phyloP scores from a whole-genome alignment of 2,329 filamentous ascomycete species.

The Fusarium sp. region DNA sequence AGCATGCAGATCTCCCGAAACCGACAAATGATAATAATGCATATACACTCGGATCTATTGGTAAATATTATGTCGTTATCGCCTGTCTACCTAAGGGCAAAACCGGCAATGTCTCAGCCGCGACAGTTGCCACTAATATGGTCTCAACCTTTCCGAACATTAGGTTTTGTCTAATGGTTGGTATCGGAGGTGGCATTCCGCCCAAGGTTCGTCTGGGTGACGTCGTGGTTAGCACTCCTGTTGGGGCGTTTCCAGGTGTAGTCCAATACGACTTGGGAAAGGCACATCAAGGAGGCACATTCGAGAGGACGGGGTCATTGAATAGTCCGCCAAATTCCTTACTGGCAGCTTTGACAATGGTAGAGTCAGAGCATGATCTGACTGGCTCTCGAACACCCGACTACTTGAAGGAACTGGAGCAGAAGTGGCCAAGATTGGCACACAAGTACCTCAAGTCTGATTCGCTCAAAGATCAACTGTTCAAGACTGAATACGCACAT shows the following conservation, averaged over 20 bases:
- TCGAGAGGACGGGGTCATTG: neutral
- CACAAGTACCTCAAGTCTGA: neutral
- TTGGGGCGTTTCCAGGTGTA: neutral
- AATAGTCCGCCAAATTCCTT: neutral
- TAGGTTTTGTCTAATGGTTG: neutral
- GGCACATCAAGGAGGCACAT: neutral
- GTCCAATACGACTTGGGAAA: neutral
- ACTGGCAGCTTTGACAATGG: neutral
- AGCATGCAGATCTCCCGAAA: accelerated
- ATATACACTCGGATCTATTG: neutral
- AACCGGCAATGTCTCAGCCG: neutral
- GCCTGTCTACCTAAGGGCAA: neutral
- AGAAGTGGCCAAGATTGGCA: neutral
- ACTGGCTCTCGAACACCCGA: neutral
- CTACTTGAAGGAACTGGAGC: neutral
- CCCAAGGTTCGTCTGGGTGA: neutral
- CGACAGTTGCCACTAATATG: accelerated
- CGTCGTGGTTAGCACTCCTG: neutral
- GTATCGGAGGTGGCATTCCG: accelerated
- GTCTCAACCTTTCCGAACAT: neutral
- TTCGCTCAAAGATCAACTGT: neutral
- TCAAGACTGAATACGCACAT: accelerated
- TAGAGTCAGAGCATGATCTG: neutral
- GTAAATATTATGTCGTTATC: neutral
- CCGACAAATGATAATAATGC: accelerated